These are phyloP conservation scores for Patellifolia procumbens DNA, from an alignment of 179 eudicot species.

Conservation along the genomic window DNA sequence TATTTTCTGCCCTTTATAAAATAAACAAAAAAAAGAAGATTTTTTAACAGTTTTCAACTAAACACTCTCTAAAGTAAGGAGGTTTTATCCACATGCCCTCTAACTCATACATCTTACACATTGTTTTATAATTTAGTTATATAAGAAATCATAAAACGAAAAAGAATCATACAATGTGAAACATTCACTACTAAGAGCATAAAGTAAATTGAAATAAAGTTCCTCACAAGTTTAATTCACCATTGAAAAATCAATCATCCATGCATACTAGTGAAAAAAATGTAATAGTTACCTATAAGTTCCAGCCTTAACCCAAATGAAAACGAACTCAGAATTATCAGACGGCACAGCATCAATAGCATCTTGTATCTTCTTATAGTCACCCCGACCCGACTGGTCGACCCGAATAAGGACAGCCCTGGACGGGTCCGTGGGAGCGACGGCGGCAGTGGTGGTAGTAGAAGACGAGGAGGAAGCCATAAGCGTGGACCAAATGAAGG, in stretches of 20 bases:
- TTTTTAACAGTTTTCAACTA: too few species aligned
- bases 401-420: constrained; percentile 67
- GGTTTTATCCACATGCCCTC: too few species aligned
- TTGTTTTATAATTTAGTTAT: too few species aligned
- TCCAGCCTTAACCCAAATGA: constrained; percentile 81
- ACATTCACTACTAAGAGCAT: too few species aligned
- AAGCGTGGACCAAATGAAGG: constrained; percentile 20
- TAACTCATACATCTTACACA: too few species aligned
- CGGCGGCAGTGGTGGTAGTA: background rate
- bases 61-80: too few species aligned
- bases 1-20: too few species aligned
- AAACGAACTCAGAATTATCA: constrained; percentile 50
- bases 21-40: too few species aligned
- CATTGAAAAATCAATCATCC: background rate
- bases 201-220: too few species aligned
- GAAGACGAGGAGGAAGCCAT: constrained; percentile 43
- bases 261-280: background rate
- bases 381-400: constrained; percentile 67
- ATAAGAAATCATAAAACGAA: too few species aligned
- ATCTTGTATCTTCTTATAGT: constrained; percentile 62
- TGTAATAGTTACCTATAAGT: constrained; percentile 50
- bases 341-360: constrained; percentile 70
- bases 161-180: too few species aligned
- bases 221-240: too few species aligned
- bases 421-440: constrained; percentile 41